Evolutionary conservation across 768 basidiomycete genomes (phyloP), one percentile per base, ranked within the genome.

Genomic region (Hydnum rufescens): DNA sequence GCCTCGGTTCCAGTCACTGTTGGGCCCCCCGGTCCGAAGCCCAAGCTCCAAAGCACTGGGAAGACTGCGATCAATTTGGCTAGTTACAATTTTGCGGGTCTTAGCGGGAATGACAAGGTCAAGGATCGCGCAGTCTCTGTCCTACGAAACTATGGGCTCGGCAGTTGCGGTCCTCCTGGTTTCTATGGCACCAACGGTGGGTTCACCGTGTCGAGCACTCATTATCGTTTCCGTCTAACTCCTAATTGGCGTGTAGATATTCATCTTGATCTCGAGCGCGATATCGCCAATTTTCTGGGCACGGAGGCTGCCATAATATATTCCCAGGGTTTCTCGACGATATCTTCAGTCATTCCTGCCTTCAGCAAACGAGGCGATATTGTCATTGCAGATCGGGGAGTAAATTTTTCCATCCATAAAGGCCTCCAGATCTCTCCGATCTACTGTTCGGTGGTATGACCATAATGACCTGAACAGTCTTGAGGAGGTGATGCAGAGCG

Each of bases 321-420:
- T 64, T 82, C 90, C 0, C 93, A 97, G 67, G 82, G 80, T 8
- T 96, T 93, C 65, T 78, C 86, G 5, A 88, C 89, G 52, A 78
- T 88, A 57, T 78, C 85, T 3, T 93, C 89, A 16, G 88, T 92
- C 60, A 95, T 97, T 55, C 88, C 95, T 0, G 87, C 95, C 1
- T 99, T 97, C 67, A 87, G 84, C 71, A 97, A 99, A 64, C 78
- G 93, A 56, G 92, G 90, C 1, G 93, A 99, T 61, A 78, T 99
- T 61, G 92, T 99, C 60, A 85, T 99, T n/a, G 90, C 89, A 3
- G 93, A 99, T 65, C 78, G 88, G n/a, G 77, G 80, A n/a, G 80
- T 90, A 58, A 93, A 85, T 65, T 89, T 97, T 64, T 79, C 86
- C 16, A 85, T 96, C 52, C 92, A 96, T 64, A 93, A 90, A 66